These are phyloP conservation scores for Claviceps quebecensis DNA, from an alignment of 2,329 filamentous ascomycete species.

Conservation along the genomic window DNA sequence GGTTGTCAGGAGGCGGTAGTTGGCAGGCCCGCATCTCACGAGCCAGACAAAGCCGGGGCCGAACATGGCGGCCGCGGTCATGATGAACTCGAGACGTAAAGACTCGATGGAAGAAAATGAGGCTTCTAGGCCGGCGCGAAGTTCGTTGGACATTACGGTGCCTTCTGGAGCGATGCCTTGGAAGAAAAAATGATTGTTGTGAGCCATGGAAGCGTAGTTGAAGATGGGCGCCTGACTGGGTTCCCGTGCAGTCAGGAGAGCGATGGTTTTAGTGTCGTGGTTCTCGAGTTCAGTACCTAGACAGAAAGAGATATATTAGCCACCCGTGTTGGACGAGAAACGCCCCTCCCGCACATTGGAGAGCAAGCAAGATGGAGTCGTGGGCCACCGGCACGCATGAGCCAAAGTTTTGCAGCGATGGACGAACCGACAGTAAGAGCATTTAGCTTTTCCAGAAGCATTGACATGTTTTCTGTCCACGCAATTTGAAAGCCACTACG, in stretches of 20 bases:
- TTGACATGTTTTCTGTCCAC: constrained; percentile 69
- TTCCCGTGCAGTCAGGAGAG: constrained; percentile 65
- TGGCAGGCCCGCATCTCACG: constrained; percentile 41
- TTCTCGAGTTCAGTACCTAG: constrained; percentile 51
- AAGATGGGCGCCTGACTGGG: constrained; percentile 66
- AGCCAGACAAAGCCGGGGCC: constrained; percentile 97
- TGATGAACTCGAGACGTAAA: constrained; percentile 63
- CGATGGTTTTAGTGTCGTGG: constrained; percentile 49
- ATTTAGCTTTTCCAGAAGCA: constrained; percentile 66
- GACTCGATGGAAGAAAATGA: constrained; percentile 76
- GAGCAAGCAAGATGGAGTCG: background rate
- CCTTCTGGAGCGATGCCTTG: constrained; percentile 30
- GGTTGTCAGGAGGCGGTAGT: constrained; percentile 63
- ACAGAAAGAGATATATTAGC: background rate
- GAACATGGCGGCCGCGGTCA: constrained; percentile 82
- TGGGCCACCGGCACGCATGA: background rate
- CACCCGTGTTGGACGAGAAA: background rate
- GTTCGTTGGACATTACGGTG: constrained; percentile 37
- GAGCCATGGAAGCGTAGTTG: constrained; percentile 93
- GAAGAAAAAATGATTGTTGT: constrained; percentile 85
- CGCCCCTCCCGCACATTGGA: no score
- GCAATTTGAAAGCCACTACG: constrained; percentile 56
- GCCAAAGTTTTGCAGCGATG: constrained; percentile 1
- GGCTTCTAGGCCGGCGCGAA: constrained; percentile 46
- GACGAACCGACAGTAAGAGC: constrained; percentile 52